Conservation (phyloP, 2,329 filamentous ascomycete genomes). For the Amylocarpus encephaloides region DNA sequence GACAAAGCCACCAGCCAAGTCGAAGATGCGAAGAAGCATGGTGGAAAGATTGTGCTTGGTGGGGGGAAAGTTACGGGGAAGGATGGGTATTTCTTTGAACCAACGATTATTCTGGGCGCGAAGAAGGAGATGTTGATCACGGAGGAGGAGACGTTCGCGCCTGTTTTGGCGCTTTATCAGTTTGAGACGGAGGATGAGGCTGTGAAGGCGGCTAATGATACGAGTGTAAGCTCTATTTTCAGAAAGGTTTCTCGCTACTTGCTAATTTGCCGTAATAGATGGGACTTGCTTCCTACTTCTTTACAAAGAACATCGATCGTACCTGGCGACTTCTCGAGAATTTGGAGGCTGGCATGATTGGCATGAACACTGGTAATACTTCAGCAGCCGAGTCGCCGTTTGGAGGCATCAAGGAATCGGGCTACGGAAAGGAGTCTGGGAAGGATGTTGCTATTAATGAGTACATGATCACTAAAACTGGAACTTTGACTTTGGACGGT, state of each 20-base stretch:
- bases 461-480: slow-evolving; percentile 59
- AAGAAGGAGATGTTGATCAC: slow-evolving; percentile 51
- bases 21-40: slow-evolving; percentile 55
- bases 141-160: slow-evolving; percentile 60
- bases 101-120: slow-evolving; percentile 56
- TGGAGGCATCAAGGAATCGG: slow-evolving; percentile 61
- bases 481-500: slow-evolving; percentile 39
- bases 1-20: slow-evolving; percentile 55
- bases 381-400: slow-evolving; percentile 62
- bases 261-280: slow-evolving; percentile 33
- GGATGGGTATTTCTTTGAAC: slow-evolving; percentile 63
- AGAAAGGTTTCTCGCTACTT: background rate
- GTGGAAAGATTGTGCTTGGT: slow-evolving; percentile 58
- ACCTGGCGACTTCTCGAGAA: slow-evolving; percentile 61
- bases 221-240: slow-evolving; percentile 28
- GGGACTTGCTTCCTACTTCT: slow-evolving; percentile 61
- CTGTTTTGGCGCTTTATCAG: slow-evolving; percentile 55
- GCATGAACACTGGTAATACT: slow-evolving; percentile 55
- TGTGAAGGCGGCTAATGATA: slow-evolving; percentile 53
- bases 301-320: slow-evolving; percentile 62
- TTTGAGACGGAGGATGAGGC: slow-evolving; percentile 63
- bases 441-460: slow-evolving; percentile 60
- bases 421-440: slow-evolving; percentile 61
- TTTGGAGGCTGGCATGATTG: slow-evolving; percentile 64
- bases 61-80: slow-evolving; percentile 44